Base-by-base conservation (phyloP, 192 early-diverging fungal genomes). In the Rhizophagus sp. region DNA sequence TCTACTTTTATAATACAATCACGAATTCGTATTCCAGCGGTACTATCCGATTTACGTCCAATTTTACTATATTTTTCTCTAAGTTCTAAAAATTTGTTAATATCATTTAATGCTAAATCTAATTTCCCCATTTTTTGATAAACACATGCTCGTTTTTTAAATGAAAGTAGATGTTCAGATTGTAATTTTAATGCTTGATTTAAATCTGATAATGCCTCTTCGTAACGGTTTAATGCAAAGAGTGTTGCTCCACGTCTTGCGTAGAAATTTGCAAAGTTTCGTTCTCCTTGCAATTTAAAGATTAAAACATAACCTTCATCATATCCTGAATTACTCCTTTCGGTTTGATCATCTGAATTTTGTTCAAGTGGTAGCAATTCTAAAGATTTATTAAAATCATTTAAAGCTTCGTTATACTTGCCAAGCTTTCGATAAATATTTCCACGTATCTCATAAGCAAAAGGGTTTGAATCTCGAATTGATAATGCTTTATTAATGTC, bases 381-480 rank as follows among this genome's bases (percentile, higher is more conserved):
- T 66, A 66, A 30, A 4, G 65, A 11, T 66, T 66, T 25, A 66
- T 25, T 66, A 66, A 30, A 66, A 66, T 66, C 65, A 34, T 66
- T 66, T 25, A 66, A 66, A 25, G 65, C 65, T 33, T 66, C 65
- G 1, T 5, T 33, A 33, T 24, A 66, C 4, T 66, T 27, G 12
- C 30, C 17, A 33, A 66, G 30, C 9, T 66, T 66, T 33, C 65
- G 24, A 25, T 66, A 66, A 1, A 12, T 66, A 66, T 24, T 66
- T 3, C 65, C 65, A 33, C 65, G 24, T 66, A 66, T 17, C 11
- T 66, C 65, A 57, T 57, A 57, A 4, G 66, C 66, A 34, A 19
- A 68, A 17, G 66, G 36, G 34, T 36, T 68, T 36, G 27, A 3
- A 30, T 15, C 27, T 17, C 66, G 66, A 30, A 68, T 68, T 17